These are phyloP conservation scores for Acacia concinna DNA, from an alignment of 331 rosid genomes.

Conservation along the genomic window DNA sequence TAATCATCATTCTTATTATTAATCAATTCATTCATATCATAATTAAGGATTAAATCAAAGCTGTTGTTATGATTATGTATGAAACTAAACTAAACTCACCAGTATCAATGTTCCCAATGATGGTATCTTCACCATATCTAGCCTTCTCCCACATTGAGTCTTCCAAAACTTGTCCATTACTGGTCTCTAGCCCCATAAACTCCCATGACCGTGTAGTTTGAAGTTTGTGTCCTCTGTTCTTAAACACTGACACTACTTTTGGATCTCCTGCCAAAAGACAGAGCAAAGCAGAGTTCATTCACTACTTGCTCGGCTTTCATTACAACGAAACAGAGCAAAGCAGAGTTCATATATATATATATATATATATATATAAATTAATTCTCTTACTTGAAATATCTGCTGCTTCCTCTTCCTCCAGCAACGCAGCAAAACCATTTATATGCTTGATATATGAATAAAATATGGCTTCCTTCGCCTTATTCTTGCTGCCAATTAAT, in stretches of 20 bases:
- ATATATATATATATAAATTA: too few relatives aligned
- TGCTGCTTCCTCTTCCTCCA: slow-evolving; percentile 58
- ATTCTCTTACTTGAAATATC: slow-evolving; percentile 53
- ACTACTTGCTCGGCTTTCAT: neutral
- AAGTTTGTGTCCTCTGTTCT: slow-evolving; percentile 52
- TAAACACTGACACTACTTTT: slow-evolving; percentile 58
- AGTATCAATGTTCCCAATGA: slow-evolving; percentile 64
- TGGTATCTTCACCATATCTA: slow-evolving; percentile 57
- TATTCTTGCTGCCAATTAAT: slow-evolving; percentile 39
- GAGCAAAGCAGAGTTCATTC: neutral
- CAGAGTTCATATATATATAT: neutral
- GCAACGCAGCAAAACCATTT: slow-evolving; percentile 72
- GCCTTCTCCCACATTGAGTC: slow-evolving; percentile 64
- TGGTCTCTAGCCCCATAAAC: slow-evolving; percentile 50
- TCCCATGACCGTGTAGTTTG: slow-evolving; percentile 81
- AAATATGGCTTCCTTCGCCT: slow-evolving; percentile 55
- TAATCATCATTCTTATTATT: neutral
- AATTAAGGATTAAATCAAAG: neutral
- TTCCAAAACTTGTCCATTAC: slow-evolving; percentile 39
- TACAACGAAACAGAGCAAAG: neutral
- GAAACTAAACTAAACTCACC: slow-evolving; percentile 46
- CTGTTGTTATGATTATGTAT: neutral
- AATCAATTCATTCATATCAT: neutral
- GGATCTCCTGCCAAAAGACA: slow-evolving; percentile 46
- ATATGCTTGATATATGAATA: slow-evolving; percentile 65